Conservation (phyloP, 495 filamentous ascomycete species). For the Podospora pseudocomata region DNA sequence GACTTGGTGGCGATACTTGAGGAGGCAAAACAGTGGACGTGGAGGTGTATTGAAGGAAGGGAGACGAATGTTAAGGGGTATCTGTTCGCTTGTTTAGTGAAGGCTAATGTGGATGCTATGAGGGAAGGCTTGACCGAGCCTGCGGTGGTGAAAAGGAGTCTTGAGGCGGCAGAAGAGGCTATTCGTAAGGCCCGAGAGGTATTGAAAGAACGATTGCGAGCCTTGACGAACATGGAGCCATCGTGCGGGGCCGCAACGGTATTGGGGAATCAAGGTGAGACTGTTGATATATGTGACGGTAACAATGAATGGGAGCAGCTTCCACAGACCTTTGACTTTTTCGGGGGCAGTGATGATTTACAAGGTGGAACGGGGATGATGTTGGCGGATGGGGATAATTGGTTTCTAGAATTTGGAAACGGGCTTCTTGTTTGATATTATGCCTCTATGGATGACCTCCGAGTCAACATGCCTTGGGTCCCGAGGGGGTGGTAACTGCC, state of each 20-base stretch:
- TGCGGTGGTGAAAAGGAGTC: constrained; percentile 29
- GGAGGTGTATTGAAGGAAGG: constrained; percentile 44
- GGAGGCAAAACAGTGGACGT: constrained; percentile 43
- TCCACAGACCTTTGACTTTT: background rate
- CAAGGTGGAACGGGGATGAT: background rate
- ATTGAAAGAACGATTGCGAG: background rate
- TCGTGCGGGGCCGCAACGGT: background rate
- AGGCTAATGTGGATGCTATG: constrained; percentile 44
- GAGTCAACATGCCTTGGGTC: background rate
- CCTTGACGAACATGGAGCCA: background rate
- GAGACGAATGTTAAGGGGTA: constrained; percentile 59
- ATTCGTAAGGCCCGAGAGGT: background rate
- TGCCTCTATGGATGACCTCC: background rate
- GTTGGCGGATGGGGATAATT: background rate
- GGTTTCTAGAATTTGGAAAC: background rate
- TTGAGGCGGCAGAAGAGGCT: constrained; percentile 39
- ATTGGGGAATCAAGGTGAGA: background rate
- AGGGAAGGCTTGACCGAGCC: constrained; percentile 35
- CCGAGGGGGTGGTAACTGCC: background rate
- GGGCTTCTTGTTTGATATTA: background rate
- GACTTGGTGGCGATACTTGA: constrained; percentile 48
- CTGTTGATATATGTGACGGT: background rate
- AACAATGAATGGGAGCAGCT: background rate
- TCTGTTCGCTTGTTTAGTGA: constrained; percentile 41
- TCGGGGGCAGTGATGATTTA: background rate